These are phyloP conservation scores for Plasmopara viticola DNA, from an alignment of 352 stramenopile species.

Conservation along the genomic window DNA sequence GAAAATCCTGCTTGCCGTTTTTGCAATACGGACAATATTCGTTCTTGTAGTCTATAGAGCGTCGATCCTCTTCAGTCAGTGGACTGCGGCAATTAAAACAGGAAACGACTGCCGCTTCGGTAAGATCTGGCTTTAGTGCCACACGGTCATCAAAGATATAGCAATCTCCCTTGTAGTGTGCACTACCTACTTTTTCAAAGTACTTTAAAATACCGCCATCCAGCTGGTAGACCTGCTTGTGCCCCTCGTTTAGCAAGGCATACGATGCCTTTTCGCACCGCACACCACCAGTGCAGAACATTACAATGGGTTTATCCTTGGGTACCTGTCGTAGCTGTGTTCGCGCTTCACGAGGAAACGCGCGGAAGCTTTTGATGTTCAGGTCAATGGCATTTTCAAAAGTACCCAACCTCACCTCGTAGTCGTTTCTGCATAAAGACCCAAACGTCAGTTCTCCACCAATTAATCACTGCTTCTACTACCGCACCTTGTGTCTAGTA, in stretches of 20 bases:
- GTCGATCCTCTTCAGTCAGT: constrained; percentile 43
- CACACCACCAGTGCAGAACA: constrained; percentile 75
- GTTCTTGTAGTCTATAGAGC: constrained; percentile 34
- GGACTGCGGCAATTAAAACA: constrained; percentile 60
- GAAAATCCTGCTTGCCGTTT: constrained; percentile 45
- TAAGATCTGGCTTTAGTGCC: constrained; percentile 52
- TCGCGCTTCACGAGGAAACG: constrained; percentile 40
- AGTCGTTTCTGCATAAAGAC: constrained; percentile 49
- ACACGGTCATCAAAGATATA: constrained; percentile 80
- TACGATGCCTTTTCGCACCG: constrained; percentile 73
- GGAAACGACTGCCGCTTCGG: constrained; percentile 29
- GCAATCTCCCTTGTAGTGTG: constrained; percentile 67
- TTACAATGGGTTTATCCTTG: constrained; percentile 70
- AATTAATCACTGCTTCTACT: neutral
- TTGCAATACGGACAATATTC: constrained; percentile 56
- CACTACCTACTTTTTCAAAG: constrained; percentile 64
- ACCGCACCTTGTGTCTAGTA: constrained; percentile 55
- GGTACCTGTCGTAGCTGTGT: constrained; percentile 39
- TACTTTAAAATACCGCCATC: constrained; percentile 76
- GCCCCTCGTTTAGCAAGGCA: constrained; percentile 45
- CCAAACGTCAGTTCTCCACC: constrained; percentile 7
- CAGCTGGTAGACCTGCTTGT: constrained; percentile 60
- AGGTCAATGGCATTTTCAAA: constrained; percentile 67
- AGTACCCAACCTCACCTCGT: constrained; percentile 65
- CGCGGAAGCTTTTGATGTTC: constrained; percentile 65